Percentiles rank a stretch among this genome's conserved stretches.
These are phyloP conservation scores for Cicer judaicum DNA, from an alignment of 306 rosid genomes.

Conservation along the genomic window DNA sequence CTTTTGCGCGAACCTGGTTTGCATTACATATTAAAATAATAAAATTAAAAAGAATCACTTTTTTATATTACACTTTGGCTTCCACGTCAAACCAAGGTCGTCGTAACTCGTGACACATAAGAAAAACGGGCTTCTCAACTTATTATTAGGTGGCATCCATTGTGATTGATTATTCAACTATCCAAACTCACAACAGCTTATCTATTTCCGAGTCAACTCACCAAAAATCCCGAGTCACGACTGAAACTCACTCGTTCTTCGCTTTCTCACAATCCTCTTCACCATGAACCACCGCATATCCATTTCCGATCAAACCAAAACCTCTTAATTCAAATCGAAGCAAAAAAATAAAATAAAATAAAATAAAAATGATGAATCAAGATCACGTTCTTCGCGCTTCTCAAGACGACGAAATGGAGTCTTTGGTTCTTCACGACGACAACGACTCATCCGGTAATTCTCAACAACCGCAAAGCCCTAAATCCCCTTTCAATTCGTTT, in stretches of 20 bases:
- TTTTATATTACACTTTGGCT: background rate
- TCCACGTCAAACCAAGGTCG: background rate
- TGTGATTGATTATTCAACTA: background rate
- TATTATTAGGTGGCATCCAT: slow-evolving; percentile 8
- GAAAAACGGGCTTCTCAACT: background rate
- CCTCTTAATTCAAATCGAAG: background rate
- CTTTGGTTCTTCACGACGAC: slow-evolving; percentile 52
- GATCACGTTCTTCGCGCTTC: slow-evolving; percentile 42
- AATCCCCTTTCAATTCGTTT: slow-evolving; percentile 54
- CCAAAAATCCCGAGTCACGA: slow-evolving; percentile 16
- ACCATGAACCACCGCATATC: slow-evolving; percentile 13
- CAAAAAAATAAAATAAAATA: background rate
- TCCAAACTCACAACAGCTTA: background rate
- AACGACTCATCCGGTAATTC: slow-evolving; percentile 32
- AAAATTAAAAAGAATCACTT: background rate
- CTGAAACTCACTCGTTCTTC: slow-evolving; percentile 22
- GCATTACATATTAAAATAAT: background rate
- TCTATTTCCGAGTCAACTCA: slow-evolving; percentile 40
- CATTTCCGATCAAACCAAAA: background rate
- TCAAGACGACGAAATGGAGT: slow-evolving; percentile 54
- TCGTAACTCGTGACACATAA: slow-evolving; percentile 15
- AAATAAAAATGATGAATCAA: slow-evolving; percentile 50
- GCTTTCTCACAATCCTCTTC: slow-evolving; percentile 8
- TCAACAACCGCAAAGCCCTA: slow-evolving; percentile 51
- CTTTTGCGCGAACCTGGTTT: background rate